These are phyloP conservation scores for Beauveria australis DNA, from an alignment of 2,329 filamentous ascomycete genomes.

Conservation along the genomic window DNA sequence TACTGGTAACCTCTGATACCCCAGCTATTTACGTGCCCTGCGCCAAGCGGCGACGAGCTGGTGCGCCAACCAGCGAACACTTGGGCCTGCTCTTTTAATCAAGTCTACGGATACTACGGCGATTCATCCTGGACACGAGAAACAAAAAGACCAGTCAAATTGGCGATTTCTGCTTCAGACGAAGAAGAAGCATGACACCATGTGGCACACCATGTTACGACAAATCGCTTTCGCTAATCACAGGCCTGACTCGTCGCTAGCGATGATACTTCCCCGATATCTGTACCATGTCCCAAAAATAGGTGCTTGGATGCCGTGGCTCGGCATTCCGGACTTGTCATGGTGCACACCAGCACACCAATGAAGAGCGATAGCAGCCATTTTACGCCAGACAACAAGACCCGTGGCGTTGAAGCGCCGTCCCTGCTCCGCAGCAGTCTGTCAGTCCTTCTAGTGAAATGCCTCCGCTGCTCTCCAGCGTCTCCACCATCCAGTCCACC, in stretches of 20 bases:
- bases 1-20: too few species aligned
- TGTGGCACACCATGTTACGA: conserved; percentile 6
- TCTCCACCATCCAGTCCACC: conserved; percentile 1
- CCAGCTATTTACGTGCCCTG: too few species aligned
- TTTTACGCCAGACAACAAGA: background rate
- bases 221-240: conserved; percentile 4
- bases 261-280: background rate
- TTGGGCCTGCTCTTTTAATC: background rate
- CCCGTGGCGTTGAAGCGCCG: conserved; percentile 7
- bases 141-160: background rate
- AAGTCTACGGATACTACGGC: background rate
- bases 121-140: conserved; percentile 2
- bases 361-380: background rate
- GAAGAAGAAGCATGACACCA: background rate
- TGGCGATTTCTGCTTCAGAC: background rate
- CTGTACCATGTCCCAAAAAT: conserved; percentile 5
- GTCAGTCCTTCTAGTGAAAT: background rate
- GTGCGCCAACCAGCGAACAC: background rate
- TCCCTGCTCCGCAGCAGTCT: background rate
- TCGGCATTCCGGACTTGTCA: conserved; percentile 7
- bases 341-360: conserved; percentile 1
- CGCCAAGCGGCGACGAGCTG: background rate
- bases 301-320: conserved; percentile 1
- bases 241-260: conserved; percentile 2
- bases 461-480: background rate